A percentile compares a stretch with the other conserved stretches of the same genome.
These are phyloP conservation scores for Solanum peruvianum DNA, from an alignment of 257 asterid species.

Conservation along the genomic window DNA sequence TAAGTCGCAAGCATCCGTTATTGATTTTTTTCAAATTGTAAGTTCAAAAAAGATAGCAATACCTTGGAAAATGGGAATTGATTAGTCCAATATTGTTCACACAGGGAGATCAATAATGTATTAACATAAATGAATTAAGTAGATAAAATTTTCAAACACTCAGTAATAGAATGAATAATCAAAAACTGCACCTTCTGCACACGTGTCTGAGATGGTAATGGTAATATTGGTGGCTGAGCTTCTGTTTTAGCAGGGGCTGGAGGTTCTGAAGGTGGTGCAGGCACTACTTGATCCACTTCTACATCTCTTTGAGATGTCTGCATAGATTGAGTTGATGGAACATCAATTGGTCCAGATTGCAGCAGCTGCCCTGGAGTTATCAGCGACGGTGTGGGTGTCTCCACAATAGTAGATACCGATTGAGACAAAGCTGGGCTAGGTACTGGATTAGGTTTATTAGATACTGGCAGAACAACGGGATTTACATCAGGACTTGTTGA, in stretches of 20 bases:
- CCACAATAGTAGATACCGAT: conserved; percentile 29
- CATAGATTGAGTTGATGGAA: conserved; percentile 31
- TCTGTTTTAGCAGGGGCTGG: conserved; percentile 37
- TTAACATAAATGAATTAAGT: not conserved
- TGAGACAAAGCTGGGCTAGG: conserved; percentile 35
- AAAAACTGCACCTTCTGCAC: conserved; percentile 42
- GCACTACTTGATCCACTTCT: conserved; percentile 71
- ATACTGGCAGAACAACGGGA: conserved; percentile 19
- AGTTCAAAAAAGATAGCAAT: not conserved
- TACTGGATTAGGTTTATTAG: conserved; percentile 32
- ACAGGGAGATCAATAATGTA: not conserved
- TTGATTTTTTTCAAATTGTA: not conserved
- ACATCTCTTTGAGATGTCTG: conserved; percentile 75
- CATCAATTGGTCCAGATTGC: conserved; percentile 46
- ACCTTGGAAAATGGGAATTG: not conserved
- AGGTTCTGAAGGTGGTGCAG: conserved; percentile 35
- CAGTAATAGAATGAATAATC: not conserved
- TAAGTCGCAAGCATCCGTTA: not conserved
- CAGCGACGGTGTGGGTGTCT: conserved; percentile 47
- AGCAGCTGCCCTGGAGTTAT: conserved; percentile 85
- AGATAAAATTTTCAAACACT: not conserved
- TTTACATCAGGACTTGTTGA: conserved; percentile 30
- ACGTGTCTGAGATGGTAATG: conserved; percentile 55
- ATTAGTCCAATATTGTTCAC: not conserved
- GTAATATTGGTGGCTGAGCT: conserved; percentile 85